Conservation (phyloP, 2,329 filamentous ascomycete species). For the Diaporthe capsici region DNA sequence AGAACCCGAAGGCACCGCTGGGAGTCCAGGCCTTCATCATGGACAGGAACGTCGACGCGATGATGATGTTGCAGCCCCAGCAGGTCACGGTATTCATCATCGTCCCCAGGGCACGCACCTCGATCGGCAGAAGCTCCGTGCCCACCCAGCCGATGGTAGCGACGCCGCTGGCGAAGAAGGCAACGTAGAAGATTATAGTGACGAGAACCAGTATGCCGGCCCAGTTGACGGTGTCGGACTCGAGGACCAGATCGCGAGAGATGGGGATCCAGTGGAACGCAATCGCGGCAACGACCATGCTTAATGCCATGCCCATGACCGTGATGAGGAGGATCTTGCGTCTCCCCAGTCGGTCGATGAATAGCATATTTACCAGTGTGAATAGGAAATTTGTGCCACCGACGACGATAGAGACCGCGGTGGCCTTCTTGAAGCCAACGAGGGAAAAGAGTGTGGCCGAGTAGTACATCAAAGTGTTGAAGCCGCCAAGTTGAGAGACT, state of each 20-base stretch:
- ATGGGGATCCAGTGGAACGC: slow-evolving; percentile 61
- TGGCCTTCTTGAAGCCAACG: slow-evolving; percentile 61
- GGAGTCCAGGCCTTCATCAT: slow-evolving; percentile 61
- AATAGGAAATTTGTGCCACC: slow-evolving; percentile 60
- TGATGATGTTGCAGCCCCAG: slow-evolving; percentile 60
- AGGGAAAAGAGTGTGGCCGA: slow-evolving; percentile 47
- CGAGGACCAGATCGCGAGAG: slow-evolving; percentile 53
- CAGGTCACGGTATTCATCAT: slow-evolving; percentile 59
- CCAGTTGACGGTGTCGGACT: slow-evolving; percentile 50
- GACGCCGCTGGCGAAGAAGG: slow-evolving; percentile 58
- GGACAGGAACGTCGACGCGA: slow-evolving; percentile 60
- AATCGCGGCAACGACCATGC: slow-evolving; percentile 56
- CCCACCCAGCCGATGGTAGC: slow-evolving; percentile 59
- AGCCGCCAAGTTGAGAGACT: slow-evolving; percentile 43
- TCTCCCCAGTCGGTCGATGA: slow-evolving; percentile 58
- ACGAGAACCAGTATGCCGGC: slow-evolving; percentile 55
- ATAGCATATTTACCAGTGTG: slow-evolving; percentile 58
- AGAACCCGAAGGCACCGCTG: slow-evolving; percentile 63
- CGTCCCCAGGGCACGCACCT: slow-evolving; percentile 59
- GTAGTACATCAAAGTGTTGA: slow-evolving; percentile 46
- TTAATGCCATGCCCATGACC: slow-evolving; percentile 57
- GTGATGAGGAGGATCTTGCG: slow-evolving; percentile 57
- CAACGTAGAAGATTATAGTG: slow-evolving; percentile 57
- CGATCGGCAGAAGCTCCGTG: slow-evolving; percentile 59
- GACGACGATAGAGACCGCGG: slow-evolving; percentile 57